Base-by-base conservation (phyloP, 352 stramenopile species). In the Detonula confervacea region DNA sequence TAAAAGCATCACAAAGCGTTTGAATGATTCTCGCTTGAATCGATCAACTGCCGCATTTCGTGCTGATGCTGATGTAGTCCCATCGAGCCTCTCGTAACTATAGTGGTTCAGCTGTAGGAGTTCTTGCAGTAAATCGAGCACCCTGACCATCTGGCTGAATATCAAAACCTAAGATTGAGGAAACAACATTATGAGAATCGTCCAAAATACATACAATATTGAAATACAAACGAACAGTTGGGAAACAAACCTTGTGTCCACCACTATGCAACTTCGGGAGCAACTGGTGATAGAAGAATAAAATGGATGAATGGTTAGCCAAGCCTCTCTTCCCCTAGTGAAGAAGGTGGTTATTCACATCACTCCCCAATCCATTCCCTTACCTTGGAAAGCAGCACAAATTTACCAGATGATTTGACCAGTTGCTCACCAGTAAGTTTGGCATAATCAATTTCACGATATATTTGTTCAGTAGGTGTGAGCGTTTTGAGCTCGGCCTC, bases 41-140 rank as follows among this genome's bases (percentile, higher is more conserved):
- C 93, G 94, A 81, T 99, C 96, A 76, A 99, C 98, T 68, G 97
- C 95, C 24, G 97, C 88, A 78, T 98, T 95, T 67, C 98, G 94
- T 55, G 96, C 93, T 24, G 92, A 94, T 67, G 98, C 96, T 25
- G 95, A 94, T 0, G 97, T 99, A 49, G 69, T 95, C 22, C 98
- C 97, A 83, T 99, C 97, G 59, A 99, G 93, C 62, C 97, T 94
- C 81, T 98, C 98, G 82, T 98, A 99, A 63, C 90, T 90, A 86
- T 98, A 98, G 7, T 94, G 91, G 11, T 89, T 93, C 25, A 95
- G 74, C 47, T 92, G 86, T 7, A 92, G 96, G 47, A 96, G 97
- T 83, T 99, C 97, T 84, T 99, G 95, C 29, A 99, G 77, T 54
- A 99, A 97, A 88, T 99, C 97, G 20, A 99, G 86, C 16, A 97